Conservation (phyloP, 345 rosid species). For the Citrus trifoliata region DNA sequence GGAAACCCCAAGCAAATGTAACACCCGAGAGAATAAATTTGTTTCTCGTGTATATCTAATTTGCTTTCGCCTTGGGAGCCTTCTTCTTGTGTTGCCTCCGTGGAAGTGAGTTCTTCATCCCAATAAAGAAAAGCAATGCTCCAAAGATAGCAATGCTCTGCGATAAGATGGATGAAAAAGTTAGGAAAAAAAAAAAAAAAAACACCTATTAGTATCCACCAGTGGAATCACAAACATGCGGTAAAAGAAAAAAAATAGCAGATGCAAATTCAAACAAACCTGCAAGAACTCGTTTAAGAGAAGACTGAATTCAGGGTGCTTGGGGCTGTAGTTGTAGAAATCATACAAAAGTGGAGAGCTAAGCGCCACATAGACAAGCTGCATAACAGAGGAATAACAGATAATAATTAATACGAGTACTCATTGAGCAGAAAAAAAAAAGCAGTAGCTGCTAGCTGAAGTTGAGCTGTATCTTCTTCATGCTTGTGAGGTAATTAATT, state of each 20-base stretch:
- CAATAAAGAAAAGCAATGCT: slow-evolving; percentile 79
- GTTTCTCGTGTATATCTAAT: slow-evolving; percentile 26
- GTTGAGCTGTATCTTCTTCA: neutral
- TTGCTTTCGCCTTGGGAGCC: slow-evolving; percentile 45
- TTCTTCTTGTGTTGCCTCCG: slow-evolving; percentile 64
- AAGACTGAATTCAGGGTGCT: slow-evolving; percentile 35
- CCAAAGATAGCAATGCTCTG: slow-evolving; percentile 85
- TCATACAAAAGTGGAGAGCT: slow-evolving; percentile 67
- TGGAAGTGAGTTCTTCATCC: slow-evolving; percentile 81
- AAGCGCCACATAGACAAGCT: slow-evolving; percentile 64
- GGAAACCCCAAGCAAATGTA: neutral
- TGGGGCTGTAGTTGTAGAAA: slow-evolving; percentile 71
- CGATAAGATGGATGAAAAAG: slow-evolving; percentile 12
- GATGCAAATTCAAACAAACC: slow-evolving; percentile 32
- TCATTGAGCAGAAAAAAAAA: neutral
- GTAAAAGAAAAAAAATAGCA: neutral
- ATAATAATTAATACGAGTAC: neutral
- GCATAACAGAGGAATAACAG: slow-evolving; percentile 12
- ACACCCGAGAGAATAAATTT: neutral
- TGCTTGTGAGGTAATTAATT: neutral
- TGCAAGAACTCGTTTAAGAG: slow-evolving; percentile 65
- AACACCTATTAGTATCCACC: neutral
- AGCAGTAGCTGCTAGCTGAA: neutral
- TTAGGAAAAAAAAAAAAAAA: neutral
- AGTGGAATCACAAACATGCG: neutral